phyloP scores from a whole-genome alignment of 2,329 filamentous ascomycete species.

The Neopestalotiopsis clavispora region DNA sequence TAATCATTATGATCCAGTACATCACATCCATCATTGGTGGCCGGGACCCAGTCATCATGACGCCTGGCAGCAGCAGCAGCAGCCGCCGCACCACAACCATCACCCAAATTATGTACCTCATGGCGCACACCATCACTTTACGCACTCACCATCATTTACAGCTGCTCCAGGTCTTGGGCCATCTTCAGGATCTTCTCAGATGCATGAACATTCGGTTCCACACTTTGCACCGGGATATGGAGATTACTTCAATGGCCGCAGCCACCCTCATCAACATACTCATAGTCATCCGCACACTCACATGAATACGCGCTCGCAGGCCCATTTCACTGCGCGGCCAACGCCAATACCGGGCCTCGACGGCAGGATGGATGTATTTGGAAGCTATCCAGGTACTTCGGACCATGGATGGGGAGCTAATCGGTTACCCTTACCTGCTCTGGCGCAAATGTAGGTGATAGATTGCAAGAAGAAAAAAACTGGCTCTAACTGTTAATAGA shows the following conservation, averaged over 20 bases:
- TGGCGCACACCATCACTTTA: conserved; percentile 9
- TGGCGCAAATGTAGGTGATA: background rate
- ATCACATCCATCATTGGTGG: conserved; percentile 19
- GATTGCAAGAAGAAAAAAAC: too few species aligned
- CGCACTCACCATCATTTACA: conserved; percentile 12
- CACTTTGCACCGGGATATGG: background rate
- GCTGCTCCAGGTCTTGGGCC: background rate
- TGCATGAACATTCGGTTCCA: background rate
- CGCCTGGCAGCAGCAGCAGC: conserved; percentile 13
- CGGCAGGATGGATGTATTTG: conserved; percentile 24
- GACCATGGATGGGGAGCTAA: conserved; percentile 5
- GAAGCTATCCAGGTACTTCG: background rate
- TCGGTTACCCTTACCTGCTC: conserved; percentile 15
- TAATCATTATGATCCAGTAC: conserved; percentile 30
- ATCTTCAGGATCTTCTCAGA: background rate
- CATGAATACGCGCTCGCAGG: conserved; percentile 4
- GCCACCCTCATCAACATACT: conserved; percentile 2
- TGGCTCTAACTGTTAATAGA: background rate
- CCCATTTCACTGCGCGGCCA: conserved; percentile 14
- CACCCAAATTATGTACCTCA: background rate
- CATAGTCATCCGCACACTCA: conserved; percentile 16
- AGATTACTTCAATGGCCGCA: background rate
- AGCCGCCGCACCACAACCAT: too few species aligned
- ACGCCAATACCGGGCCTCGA: conserved; percentile 24
- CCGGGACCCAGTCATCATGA: conserved; percentile 16